These are phyloP conservation scores for Geopyxis carbonaria DNA, from an alignment of 495 filamentous ascomycete genomes.

Conservation along the genomic window DNA sequence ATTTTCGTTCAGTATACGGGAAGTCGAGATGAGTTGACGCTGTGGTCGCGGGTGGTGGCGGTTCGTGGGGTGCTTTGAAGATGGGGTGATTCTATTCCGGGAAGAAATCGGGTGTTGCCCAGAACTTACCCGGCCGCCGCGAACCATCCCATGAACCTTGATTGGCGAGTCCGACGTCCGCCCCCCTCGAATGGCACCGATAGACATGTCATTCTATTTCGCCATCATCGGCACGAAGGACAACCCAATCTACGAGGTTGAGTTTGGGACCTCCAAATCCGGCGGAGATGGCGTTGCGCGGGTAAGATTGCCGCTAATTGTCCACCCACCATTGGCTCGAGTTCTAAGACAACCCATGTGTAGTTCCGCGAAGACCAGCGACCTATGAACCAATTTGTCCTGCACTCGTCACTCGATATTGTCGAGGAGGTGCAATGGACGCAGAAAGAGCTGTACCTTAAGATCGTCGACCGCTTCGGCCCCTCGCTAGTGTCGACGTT, in stretches of 20 bases:
- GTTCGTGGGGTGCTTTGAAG: no score
- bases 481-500: slow-evolving; percentile 81
- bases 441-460: slow-evolving; percentile 46
- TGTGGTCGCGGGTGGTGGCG: no score
- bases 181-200: slow-evolving; percentile 6
- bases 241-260: slow-evolving; percentile 84
- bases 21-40: no score
- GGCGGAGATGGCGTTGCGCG: slow-evolving; percentile 82
- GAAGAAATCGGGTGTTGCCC: no score
- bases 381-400: slow-evolving; percentile 93
- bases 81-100: no score
- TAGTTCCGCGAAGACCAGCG: slow-evolving; percentile 64
- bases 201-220: slow-evolving; percentile 90
- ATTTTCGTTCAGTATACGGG: no score
- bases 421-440: slow-evolving; percentile 92
- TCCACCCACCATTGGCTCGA: background rate
- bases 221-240: slow-evolving; percentile 85
- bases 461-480: slow-evolving; percentile 85
- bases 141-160: no score
- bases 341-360: background rate
- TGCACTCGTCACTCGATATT: slow-evolving; percentile 80
- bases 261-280: slow-evolving; percentile 87
- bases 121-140: no score
- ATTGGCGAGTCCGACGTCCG: background rate
- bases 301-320: slow-evolving; percentile 23